A percentile compares a stretch with the other conserved stretches of the same genome.
Conservation (phyloP, 2,329 filamentous ascomycete genomes). For the Byssochlamys sp. region DNA sequence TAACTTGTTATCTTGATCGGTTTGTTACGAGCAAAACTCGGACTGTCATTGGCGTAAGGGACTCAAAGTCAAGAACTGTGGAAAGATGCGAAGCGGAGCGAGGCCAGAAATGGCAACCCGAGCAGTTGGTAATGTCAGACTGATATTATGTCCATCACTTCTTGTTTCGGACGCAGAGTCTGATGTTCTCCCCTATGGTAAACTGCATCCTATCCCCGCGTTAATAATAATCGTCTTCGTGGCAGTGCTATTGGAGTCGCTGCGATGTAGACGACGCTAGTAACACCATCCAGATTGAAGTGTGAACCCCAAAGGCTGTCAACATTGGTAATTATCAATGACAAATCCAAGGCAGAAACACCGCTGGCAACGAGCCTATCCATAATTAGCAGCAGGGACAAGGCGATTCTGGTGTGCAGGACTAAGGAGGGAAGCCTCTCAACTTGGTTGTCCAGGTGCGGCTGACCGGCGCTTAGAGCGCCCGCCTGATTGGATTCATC, state of each 20-base stretch:
- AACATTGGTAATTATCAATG: background rate
- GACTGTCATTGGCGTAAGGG: background rate
- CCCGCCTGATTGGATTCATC: background rate
- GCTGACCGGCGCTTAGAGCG: background rate
- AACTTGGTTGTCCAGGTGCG: background rate
- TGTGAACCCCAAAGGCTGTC: too few relatives aligned
- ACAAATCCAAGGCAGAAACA: background rate
- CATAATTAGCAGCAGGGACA: background rate
- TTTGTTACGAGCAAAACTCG: background rate
- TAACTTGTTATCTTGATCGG: background rate
- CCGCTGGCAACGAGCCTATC: background rate
- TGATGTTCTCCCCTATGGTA: background rate
- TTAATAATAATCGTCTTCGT: background rate
- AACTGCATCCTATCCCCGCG: background rate
- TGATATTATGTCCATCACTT: background rate
- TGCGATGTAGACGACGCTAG: background rate
- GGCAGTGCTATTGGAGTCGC: background rate
- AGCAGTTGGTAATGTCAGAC: background rate
- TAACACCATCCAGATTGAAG: too few relatives aligned
- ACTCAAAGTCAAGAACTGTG: background rate
- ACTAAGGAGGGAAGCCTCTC: too few relatives aligned
- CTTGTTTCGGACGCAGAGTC: background rate
- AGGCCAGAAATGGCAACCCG: background rate
- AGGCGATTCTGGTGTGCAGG: too few relatives aligned
- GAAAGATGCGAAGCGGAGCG: background rate